Evolutionary conservation across 306 rosid species (phyloP).

Genomic region (cucumber (Cucumis sativus)): DNA sequence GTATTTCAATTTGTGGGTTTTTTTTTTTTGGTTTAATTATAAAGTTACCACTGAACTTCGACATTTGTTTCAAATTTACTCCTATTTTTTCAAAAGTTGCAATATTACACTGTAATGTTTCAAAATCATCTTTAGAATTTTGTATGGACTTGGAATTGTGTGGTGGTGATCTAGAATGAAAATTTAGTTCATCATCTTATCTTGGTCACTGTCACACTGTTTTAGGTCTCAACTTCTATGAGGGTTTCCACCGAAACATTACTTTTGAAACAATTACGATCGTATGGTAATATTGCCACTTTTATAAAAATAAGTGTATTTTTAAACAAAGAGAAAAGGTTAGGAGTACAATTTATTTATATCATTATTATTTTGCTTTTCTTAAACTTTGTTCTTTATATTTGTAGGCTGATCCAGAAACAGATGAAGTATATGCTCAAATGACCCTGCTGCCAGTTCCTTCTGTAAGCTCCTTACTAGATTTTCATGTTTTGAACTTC

Average conservation of each 20-base stretch:
- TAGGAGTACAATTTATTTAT: too few relatives aligned
- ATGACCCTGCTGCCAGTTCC: constrained; percentile 82
- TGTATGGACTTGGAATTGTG: not conserved
- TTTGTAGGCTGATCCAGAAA: constrained; percentile 82
- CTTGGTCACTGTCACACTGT: not conserved
- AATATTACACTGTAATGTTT: not conserved
- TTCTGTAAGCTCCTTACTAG: constrained; percentile 34
- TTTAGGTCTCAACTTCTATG: not conserved
- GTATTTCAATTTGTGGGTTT: not conserved
- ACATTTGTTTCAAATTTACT: not conserved
- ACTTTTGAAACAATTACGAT: too few relatives aligned
- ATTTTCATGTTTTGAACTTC: not conserved
- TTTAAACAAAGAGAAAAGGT: too few relatives aligned
- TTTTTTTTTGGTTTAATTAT: not conserved
- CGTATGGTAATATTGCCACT: too few relatives aligned
- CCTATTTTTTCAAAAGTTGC: not conserved
- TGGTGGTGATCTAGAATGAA: not conserved
- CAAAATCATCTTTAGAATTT: too few relatives aligned
- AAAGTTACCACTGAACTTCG: too few relatives aligned
- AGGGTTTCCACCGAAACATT: too few relatives aligned
- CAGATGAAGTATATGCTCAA: constrained; percentile 91
- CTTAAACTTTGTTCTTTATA: not conserved
- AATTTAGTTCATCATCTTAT: not conserved
- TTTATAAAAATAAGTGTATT: too few relatives aligned
- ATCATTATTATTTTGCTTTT: not conserved